phyloP scores from a whole-genome alignment of 2,329 filamentous ascomycete genomes.

The Fusarium keratoplasticum region DNA sequence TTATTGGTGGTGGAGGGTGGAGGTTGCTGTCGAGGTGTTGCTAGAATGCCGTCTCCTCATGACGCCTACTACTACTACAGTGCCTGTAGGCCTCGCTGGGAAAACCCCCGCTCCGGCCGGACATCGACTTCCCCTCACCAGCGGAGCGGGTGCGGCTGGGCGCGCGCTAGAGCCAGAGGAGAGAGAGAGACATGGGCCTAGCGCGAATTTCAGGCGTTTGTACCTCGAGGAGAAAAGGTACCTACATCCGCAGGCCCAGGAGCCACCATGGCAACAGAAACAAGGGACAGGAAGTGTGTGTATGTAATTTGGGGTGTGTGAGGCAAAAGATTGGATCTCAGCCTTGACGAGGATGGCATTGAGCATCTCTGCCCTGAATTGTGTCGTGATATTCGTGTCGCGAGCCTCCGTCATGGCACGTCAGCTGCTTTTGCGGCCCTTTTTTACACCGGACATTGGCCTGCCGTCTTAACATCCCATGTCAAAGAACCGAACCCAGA shows the following conservation, averaged over 20 bases:
- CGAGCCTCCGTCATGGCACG: slow-evolving; percentile 9
- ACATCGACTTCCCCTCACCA: slow-evolving; percentile 40
- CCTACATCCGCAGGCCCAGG: slow-evolving; percentile 39
- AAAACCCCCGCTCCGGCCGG: slow-evolving; percentile 30
- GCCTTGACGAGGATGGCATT: slow-evolving; percentile 14
- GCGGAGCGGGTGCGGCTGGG: slow-evolving; percentile 21
- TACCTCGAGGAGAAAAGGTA: slow-evolving; percentile 39
- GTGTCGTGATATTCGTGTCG: slow-evolving; percentile 22
- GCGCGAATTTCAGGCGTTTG: slow-evolving; percentile 36
- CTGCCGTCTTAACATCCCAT: slow-evolving; percentile 25
- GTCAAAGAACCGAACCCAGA: slow-evolving; percentile 23
- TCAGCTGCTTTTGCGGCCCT: slow-evolving; percentile 40
- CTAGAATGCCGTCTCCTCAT: slow-evolving; percentile 24
- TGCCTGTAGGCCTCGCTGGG: not conserved
- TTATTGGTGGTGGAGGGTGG: slow-evolving; percentile 24
- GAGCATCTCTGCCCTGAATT: not conserved
- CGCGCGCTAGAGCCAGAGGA: slow-evolving; percentile 9
- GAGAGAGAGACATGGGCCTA: slow-evolving; percentile 24
- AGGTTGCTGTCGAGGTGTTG: slow-evolving; percentile 11
- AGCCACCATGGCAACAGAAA: slow-evolving; percentile 11
- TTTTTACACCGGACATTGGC: slow-evolving; percentile 32
- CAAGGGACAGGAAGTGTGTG: not conserved
- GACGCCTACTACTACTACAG: slow-evolving; percentile 1
- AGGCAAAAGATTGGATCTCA: slow-evolving; percentile 7
- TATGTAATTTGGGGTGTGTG: not conserved